Conservation (phyloP, 306 rosid genomes). For the Erythrophleum fordii region DNA sequence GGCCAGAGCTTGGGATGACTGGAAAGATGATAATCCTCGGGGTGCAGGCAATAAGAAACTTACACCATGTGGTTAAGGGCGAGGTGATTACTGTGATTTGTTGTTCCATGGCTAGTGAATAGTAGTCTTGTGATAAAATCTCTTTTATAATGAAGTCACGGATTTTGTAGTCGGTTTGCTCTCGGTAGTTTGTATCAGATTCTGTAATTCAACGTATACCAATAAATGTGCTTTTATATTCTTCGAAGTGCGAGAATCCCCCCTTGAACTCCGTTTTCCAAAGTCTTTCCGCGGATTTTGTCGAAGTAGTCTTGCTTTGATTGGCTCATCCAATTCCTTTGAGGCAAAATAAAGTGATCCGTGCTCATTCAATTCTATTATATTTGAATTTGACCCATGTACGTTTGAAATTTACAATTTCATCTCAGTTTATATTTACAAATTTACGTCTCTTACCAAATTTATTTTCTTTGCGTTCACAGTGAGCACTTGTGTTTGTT, state of each 20-base stretch:
- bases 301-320: too few species aligned
- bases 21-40: slow-evolving; percentile 98
- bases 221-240: slow-evolving; percentile 5
- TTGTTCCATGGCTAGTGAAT: slow-evolving; percentile 1
- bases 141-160: slow-evolving; percentile 17
- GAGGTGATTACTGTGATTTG: not conserved
- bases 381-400: too few species aligned
- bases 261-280: too few species aligned
- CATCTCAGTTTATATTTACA: too few species aligned
- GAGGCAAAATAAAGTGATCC: too few species aligned
- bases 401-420: too few species aligned
- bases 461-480: not conserved
- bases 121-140: slow-evolving; percentile 15
- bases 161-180: slow-evolving; percentile 18
- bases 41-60: slow-evolving; percentile 95
- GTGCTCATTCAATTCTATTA: too few species aligned
- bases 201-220: slow-evolving; percentile 24
- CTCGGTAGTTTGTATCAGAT: not conserved
- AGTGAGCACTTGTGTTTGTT: too few species aligned
- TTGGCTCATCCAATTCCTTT: too few species aligned
- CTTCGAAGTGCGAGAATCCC: slow-evolving; percentile 13
- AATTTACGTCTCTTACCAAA: too few species aligned
- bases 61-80: slow-evolving; percentile 79
- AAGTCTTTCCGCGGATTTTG: not conserved
- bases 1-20: slow-evolving; percentile 92